Base-by-base conservation (phyloP, 441 rosid genomes). In the Gossypium aridum region DNA sequence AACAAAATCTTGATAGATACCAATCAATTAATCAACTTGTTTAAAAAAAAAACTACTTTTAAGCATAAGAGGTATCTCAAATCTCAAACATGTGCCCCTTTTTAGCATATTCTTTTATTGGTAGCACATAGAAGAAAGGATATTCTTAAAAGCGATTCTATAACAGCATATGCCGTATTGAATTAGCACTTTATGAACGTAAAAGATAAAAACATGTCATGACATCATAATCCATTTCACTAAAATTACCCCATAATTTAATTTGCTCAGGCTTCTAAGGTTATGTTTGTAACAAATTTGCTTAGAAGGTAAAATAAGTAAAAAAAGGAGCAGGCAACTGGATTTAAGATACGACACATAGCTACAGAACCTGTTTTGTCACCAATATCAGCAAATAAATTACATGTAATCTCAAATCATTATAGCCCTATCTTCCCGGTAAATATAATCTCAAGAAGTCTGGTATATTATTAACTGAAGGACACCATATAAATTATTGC, bases 91-190 rank as follows among this genome's bases (percentile, higher is more conserved):
- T 66, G 53, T 47, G 55, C 13, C 43, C 51, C 51, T 39, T 74
- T 22, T 70, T 13, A 66, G 91, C 86, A 88, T 88, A 84, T 88
- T 83, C 89, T 70, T 56, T 20, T 2, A 9, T 0, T 7, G 37
- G 22, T 0, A 70, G 83, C 85, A 76, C 80, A 70, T 37, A 74
- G 66, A 4, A 63, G 0, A 5, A 0, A 47, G 89, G 80, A 87
- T 87, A 85, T 87, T 83, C 91, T 76, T 73, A 12, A 43, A 64
- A 53, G 9, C 19, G 63, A 77, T 83, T 72, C 79, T 69, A 16
- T 67, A 53, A 6, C 9, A 26, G 70, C 10, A 67, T 77, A 73
- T 82, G 77, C 84, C 76, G 2, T 71, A 10, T 51, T 14, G 34
- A 45, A 55, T 34, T 37, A 1, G 13, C 39, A n/a, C 2, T 45